Evolutionary conservation across 208 protist genomes (phyloP).

Genomic region (Acanthamoeba triangularis): DNA sequence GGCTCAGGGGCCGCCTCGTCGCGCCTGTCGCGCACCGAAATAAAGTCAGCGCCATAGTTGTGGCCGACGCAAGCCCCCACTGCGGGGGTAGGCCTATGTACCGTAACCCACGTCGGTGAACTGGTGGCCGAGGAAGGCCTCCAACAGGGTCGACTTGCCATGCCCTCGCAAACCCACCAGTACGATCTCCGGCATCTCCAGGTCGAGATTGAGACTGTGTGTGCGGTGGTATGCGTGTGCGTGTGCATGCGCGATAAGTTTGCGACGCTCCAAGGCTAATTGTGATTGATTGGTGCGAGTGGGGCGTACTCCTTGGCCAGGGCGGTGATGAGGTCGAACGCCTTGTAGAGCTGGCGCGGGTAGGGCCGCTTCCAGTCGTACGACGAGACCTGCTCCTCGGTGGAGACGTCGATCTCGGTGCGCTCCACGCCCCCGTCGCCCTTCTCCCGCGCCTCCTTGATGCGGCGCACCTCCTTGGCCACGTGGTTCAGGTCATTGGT

Average conservation of each 20-base stretch:
- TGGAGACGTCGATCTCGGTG: slow-evolving; percentile 10
- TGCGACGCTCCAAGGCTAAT: background rate
- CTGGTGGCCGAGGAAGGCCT: slow-evolving; percentile 72
- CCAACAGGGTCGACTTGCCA: slow-evolving; percentile 75
- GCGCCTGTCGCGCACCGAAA: background rate
- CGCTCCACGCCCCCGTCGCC: slow-evolving; percentile 8
- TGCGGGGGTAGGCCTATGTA: too few relatives aligned
- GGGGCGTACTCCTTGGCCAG: slow-evolving; percentile 63
- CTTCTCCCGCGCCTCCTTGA: slow-evolving; percentile 41
- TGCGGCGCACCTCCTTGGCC: slow-evolving; percentile 54
- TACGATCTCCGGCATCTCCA: slow-evolving; percentile 74
- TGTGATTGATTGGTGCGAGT: background rate
- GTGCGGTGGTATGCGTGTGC: too few relatives aligned
- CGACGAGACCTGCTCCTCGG: slow-evolving; percentile 51
- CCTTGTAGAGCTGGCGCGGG: slow-evolving; percentile 68
- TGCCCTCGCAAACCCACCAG: slow-evolving; percentile 71
- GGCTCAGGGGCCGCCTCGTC: background rate
- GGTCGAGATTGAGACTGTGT: slow-evolving; percentile 60
- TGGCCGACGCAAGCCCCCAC: too few relatives aligned
- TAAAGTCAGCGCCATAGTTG: too few relatives aligned
- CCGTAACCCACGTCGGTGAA: slow-evolving; percentile 76
- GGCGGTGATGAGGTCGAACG: slow-evolving; percentile 63
- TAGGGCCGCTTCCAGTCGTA: slow-evolving; percentile 65
- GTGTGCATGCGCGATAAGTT: background rate
- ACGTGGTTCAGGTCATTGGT: slow-evolving; percentile 3